Percentiles rank a stretch among this genome's conserved stretches.
Evolutionary conservation across 306 rosid species (phyloP).

Genomic region (Leucaena leucocephala): DNA sequence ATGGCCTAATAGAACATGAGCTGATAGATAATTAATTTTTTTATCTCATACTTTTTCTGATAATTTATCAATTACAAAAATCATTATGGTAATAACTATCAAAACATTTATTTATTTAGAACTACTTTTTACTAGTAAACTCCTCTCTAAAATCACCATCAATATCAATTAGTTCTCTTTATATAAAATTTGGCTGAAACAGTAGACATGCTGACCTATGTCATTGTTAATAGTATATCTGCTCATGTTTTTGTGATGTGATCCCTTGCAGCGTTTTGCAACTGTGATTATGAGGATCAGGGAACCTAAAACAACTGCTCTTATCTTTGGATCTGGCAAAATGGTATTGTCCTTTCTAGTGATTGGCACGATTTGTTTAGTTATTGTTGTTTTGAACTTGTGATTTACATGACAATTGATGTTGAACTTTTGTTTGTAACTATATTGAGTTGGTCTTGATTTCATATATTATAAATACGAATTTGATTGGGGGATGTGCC

Average conservation of each 20-base stretch:
- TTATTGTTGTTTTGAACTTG: conserved; percentile 9
- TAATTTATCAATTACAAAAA: too few relatives aligned
- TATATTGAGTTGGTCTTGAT: background rate
- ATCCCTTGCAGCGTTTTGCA: conserved; percentile 79
- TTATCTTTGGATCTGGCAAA: conserved; percentile 95
- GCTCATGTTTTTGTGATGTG: conserved; percentile 23
- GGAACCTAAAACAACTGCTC: conserved; percentile 94
- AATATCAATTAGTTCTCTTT: background rate
- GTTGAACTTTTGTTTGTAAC: background rate
- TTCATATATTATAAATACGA: background rate
- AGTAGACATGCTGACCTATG: background rate
- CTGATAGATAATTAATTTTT: too few relatives aligned
- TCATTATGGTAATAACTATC: too few relatives aligned
- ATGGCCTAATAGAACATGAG: too few relatives aligned
- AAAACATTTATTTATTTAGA: too few relatives aligned
- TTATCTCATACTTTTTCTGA: too few relatives aligned
- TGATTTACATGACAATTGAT: conserved; percentile 8
- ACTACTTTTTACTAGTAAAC: too few relatives aligned
- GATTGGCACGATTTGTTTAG: conserved; percentile 5
- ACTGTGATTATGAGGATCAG: conserved; percentile 99
- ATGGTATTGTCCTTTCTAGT: conserved; percentile 60
- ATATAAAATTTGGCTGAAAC: background rate
- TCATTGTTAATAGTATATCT: background rate
- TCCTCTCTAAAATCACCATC: background rate
- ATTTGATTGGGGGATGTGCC: background rate